Conservation (phyloP, 257 asterid species). For the Nicotiana benthamiana region DNA sequence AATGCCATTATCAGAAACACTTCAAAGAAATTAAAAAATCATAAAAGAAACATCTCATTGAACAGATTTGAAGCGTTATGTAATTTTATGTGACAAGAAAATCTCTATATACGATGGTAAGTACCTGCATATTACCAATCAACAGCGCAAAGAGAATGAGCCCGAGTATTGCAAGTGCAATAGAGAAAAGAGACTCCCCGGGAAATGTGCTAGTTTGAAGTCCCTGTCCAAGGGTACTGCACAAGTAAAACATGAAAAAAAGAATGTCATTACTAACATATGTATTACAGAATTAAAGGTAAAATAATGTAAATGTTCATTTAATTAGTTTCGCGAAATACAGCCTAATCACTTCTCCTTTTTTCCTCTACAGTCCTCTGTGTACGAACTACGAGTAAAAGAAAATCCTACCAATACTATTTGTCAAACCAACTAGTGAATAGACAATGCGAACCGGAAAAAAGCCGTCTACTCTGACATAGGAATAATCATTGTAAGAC, state of each 20-base stretch:
- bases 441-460: neutral
- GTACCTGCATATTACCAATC: conserved; percentile 97
- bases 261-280: neutral
- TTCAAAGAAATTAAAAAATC: neutral
- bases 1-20: neutral
- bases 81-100: neutral
- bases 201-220: conserved; percentile 86
- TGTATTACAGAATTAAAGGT: neutral
- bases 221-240: conserved; percentile 96
- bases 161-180: conserved; percentile 69
- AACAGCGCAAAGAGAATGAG: conserved; percentile 90
- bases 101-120: neutral
- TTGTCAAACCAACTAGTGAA: neutral
- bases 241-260: conserved; percentile 5
- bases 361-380: neutral
- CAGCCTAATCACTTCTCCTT: neutral
- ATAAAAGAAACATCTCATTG: neutral
- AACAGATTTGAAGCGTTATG: neutral
- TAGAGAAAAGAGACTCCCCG: conserved; percentile 78
- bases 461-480: neutral
- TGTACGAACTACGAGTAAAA: neutral
- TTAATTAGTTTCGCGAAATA: neutral
- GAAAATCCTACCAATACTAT: neutral
- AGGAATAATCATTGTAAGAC: neutral
- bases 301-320: neutral